Base-by-base conservation (phyloP, 2,329 filamentous ascomycete species). In the Arthrobotrys conoides region DNA sequence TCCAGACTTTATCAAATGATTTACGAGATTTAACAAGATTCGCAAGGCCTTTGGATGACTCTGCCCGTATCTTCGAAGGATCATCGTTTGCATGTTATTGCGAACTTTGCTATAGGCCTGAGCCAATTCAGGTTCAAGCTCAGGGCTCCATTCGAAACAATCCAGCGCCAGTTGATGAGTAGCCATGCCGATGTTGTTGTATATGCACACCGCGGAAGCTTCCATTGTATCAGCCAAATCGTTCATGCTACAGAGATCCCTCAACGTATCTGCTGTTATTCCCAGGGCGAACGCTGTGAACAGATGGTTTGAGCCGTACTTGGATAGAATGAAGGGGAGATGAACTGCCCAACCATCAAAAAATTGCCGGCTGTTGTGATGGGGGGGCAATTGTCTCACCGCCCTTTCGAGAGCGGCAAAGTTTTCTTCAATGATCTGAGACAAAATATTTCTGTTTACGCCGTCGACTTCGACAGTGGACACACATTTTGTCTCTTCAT, bases 1-100 rank as follows among this genome's bases (percentile, higher is more conserved):
- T 12, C 20, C 22, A 48, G 46, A 10, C n/a, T 16, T 30, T n/a
- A n/a, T 30, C 27, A 6, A 30, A 30, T 30, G 27, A 30, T 30
- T 3, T 6, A 6, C 27, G 27, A 30, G 27, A 6, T 30, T 6
- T 30, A 30, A 30, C 3, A 30, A 30, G 6, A 30, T n/a, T n/a
- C 27, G 27, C 14, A 71, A 22, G 14, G 69, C 65, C 48, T 71
- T 71, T 5, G 20, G 48, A 36, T 71, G 57, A 22, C 22, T 38
- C 69, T 6, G 59, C 22, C 69, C 69, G 20, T 71, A 55, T 36
- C 8, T 71, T 48, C n/a, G 33, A 14, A 65, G 14, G 16, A 65
- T 3, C 18, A 22, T 24, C 49, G 36, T 65, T 18, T 5, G 59
- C 1, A 57, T 44, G 18, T 55, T 48, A n/a, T 41, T 10, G 2